Conservation (phyloP, 805 yeast genomes). For the Ogataea nakhonphanomensis region DNA sequence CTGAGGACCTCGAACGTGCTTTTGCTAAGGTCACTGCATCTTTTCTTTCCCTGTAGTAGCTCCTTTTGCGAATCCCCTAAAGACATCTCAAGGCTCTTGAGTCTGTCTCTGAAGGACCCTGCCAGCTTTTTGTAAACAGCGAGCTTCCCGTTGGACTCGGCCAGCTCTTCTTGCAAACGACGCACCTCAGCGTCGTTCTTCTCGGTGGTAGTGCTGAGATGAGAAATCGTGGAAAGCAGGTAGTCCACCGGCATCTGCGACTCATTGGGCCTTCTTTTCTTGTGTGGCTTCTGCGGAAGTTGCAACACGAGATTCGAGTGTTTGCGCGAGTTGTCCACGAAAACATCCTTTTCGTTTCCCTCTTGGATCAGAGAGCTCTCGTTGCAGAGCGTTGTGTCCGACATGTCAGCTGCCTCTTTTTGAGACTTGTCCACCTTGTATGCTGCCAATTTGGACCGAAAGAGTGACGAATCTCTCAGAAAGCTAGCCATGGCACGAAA, state of each 20-base stretch:
- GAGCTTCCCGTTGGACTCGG: conserved; percentile 6
- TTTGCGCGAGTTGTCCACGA: conserved; percentile 1
- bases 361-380: conserved; percentile 5
- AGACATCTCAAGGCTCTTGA: conserved; percentile 5
- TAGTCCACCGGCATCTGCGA: conserved; percentile 20
- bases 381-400: conserved; percentile 2
- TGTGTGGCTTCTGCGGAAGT: conserved; percentile 3
- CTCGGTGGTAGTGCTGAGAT: conserved; percentile 8
- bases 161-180: conserved; percentile 6
- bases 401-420: background rate
- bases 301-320: background rate
- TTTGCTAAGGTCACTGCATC: conserved; percentile 1
- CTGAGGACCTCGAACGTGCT: conserved; percentile 3
- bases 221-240: conserved; percentile 17
- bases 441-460: conserved; percentile 3
- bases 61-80: conserved; percentile 5
- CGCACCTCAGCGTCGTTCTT: conserved; percentile 7
- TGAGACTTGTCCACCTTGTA: background rate
- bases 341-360: conserved; percentile 4
- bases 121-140: conserved; percentile 6
- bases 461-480: conserved; percentile 5
- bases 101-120: conserved; percentile 9
- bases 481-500: conserved; percentile 5
- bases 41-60: conserved; percentile 6
- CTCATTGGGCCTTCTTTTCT: background rate